These are phyloP conservation scores for Aspergillus indologenus DNA, from an alignment of 495 filamentous ascomycete species.

Conservation along the genomic window DNA sequence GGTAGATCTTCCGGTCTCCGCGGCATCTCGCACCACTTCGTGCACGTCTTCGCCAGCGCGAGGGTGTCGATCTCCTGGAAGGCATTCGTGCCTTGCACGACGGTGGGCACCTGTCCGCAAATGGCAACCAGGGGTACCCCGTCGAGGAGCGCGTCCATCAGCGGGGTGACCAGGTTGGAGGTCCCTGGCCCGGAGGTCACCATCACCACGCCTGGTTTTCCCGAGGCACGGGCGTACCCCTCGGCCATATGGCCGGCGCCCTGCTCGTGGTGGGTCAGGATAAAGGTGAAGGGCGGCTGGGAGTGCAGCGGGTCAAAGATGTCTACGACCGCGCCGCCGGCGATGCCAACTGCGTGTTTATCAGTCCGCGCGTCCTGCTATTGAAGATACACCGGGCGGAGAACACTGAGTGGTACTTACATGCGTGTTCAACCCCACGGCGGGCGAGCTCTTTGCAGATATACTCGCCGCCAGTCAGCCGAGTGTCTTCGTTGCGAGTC, in stretches of 20 bases:
- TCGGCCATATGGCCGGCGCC: constrained; percentile 66
- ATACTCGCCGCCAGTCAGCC: neutral
- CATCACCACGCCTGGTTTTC: constrained; percentile 60
- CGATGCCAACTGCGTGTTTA: constrained; percentile 23
- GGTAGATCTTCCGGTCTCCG: constrained; percentile 59
- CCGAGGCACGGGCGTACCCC: constrained; percentile 60
- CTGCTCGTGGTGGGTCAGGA: constrained; percentile 62
- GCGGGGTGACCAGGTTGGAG: constrained; percentile 60
- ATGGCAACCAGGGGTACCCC: constrained; percentile 64
- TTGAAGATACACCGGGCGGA: too few species aligned
- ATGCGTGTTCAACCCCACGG: neutral
- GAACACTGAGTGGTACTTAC: too few species aligned
- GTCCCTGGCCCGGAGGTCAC: constrained; percentile 66
- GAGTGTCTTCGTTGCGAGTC: neutral
- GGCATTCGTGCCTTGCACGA: constrained; percentile 56
- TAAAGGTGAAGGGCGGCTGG: constrained; percentile 59
- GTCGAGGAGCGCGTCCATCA: constrained; percentile 62
- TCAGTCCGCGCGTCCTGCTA: too few species aligned
- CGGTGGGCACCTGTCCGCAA: constrained; percentile 57
- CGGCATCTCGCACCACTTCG: constrained; percentile 66
- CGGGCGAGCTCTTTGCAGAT: neutral
- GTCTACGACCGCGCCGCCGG: constrained; percentile 49
- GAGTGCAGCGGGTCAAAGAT: constrained; percentile 64
- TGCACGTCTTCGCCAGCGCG: constrained; percentile 60
- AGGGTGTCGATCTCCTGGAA: constrained; percentile 65